Evolutionary conservation across 805 yeast genomes (phyloP), one percentile per base, ranked within the genome.

Genomic region (Metschnikowia sp.): DNA sequence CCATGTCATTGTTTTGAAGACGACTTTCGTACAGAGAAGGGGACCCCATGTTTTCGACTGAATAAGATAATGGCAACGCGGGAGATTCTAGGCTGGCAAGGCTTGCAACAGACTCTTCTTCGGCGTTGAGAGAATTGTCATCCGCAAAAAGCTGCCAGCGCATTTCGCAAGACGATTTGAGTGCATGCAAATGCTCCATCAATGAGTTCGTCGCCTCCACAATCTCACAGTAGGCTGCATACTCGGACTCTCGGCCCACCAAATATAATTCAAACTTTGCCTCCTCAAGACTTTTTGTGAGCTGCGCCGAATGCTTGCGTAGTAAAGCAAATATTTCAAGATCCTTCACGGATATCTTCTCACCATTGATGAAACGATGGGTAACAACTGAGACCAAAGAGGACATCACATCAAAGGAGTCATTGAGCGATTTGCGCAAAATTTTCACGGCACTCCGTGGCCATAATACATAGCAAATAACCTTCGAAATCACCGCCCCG

Each of bases 161-260:
- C 72, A 84, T 84, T 49, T 82, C 86, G 10, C 84, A 79, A 11
- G 91, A 84, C 39, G 83, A 76, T 50, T 79, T 70, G 53, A 88
- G 67, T 1, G 92, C 92, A 43, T 85, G 84, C 36, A 86, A 59
- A 55, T 81, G 83, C 52, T 78, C 75, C 6, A 76, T 65, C 51
- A 87, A 59, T 10, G 76, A 69, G 35, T 76, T 71, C 8, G 82
- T 76, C 0, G 84, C 76, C 5, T 69, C 68, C 1, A 81, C 85
- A 22, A 84, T 63, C 33, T 74, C 60, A 10, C 61, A 61, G 32
- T 81, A 71, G 1, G 75, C 51, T 0, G 52, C 49, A 64, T 74
- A 82, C 57, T 85, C 84, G 3, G 62, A 53, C 53, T 82, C 88
- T 41, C 71, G 66, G 1, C 94, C 92, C 6, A 55, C 52, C 2